These are phyloP conservation scores for Phlyctochytrium planicorne DNA, from an alignment of 192 early-diverging fungal genomes.

Conservation along the genomic window DNA sequence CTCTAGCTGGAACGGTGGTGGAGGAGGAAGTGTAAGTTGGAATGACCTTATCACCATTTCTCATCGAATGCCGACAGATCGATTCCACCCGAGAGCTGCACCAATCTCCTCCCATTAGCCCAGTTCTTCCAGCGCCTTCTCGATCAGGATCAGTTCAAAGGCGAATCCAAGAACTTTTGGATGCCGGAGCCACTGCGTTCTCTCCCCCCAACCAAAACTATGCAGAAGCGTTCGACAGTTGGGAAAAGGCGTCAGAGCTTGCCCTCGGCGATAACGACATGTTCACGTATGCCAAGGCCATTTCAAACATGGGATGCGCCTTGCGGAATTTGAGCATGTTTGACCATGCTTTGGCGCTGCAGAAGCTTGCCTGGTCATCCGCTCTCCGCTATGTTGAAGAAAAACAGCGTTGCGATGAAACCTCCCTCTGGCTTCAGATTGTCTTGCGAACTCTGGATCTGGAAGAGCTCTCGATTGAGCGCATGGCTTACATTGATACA, in stretches of 20 bases:
- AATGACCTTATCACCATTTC: not conserved
- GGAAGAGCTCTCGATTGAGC: not conserved
- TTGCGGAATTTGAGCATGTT: conserved; percentile 1
- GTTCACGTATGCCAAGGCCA: not conserved
- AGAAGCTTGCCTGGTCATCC: conserved; percentile 1
- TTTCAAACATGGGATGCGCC: conserved; percentile 5
- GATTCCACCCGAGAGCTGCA: not conserved
- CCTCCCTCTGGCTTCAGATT: conserved; percentile 4
- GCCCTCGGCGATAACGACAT: not conserved
- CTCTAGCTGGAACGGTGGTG: not conserved
- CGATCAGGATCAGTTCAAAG: not conserved
- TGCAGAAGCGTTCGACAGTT: not conserved
- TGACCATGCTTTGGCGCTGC: not conserved
- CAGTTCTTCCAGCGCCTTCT: not conserved
- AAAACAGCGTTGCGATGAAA: conserved; percentile 6
- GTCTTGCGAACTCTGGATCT: conserved; percentile 6
- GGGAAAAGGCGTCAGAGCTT: conserved; percentile 1
- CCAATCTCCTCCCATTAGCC: conserved; percentile 4
- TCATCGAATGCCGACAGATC: not conserved
- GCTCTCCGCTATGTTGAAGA: conserved; percentile 1
- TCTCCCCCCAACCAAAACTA: not conserved
- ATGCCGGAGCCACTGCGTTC: not conserved
- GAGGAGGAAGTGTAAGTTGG: not conserved
- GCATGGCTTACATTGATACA: not conserved
- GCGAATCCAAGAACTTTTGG: not conserved